A percentile compares a stretch with the other conserved stretches of the same genome.
These are phyloP conservation scores for Pelargonium cotyledonis DNA, from an alignment of 441 rosid genomes.

Conservation along the genomic window DNA sequence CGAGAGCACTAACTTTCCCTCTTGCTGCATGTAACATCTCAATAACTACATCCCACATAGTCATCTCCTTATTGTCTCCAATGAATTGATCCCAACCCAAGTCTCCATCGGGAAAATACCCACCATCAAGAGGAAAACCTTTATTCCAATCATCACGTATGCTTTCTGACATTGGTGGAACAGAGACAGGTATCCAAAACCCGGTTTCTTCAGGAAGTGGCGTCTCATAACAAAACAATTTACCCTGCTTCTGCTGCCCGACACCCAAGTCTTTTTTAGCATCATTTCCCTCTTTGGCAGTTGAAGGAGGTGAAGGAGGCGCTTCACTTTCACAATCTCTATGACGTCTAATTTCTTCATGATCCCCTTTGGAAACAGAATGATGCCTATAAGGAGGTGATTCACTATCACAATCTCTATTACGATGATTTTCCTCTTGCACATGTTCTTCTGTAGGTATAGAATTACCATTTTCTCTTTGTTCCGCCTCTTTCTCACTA, in stretches of 20 bases:
- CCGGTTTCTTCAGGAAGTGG: conserved; percentile 85
- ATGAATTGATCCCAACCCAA: conserved; percentile 68
- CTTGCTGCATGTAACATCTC: conserved; percentile 84
- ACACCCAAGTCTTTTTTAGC: conserved; percentile 17
- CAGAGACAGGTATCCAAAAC: conserved; percentile 91
- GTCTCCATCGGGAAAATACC: conserved; percentile 81
- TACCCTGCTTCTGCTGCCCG: conserved; percentile 40
- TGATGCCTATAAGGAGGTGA: neutral
- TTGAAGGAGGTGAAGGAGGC: conserved; percentile 11
- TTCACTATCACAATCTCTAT: conserved; percentile 1
- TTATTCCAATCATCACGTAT: conserved; percentile 60
- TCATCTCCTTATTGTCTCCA: conserved; percentile 67
- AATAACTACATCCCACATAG: conserved; percentile 89
- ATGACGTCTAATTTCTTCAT: neutral
- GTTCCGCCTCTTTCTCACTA: conserved; percentile 12
- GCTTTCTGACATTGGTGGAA: conserved; percentile 78
- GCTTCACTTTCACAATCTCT: conserved; percentile 23
- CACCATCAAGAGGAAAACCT: conserved; percentile 50
- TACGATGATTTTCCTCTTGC: conserved; percentile 11
- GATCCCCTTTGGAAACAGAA: too few species aligned
- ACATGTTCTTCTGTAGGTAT: conserved; percentile 2
- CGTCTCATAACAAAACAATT: conserved; percentile 67
- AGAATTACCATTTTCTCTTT: conserved; percentile 9
- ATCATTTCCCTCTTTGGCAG: conserved; percentile 14
- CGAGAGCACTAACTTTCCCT: conserved; percentile 68